Base-by-base conservation (phyloP, 2,329 filamentous ascomycete genomes). In the Xylariaceae sp. region DNA sequence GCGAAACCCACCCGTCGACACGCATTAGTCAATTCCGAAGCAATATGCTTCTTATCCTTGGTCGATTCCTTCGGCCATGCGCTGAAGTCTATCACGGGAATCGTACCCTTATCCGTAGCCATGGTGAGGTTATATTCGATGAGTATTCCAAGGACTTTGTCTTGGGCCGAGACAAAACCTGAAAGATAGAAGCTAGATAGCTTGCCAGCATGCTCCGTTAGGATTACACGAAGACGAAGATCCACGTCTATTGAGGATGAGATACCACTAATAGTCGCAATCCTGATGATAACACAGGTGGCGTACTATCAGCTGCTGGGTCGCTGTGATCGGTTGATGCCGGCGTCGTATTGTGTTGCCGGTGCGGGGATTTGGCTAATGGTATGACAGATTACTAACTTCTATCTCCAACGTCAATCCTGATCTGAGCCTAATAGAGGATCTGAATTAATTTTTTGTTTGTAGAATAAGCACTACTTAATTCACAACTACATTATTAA, bases 1-100 rank as follows among this genome's bases (percentile, higher is more conserved):
- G 66, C 68, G 51, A 73, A 72, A 29, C 71, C 70, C n/a, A 72
- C 66, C 16, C 54, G 62, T 14, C 65, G 70, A 44, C 70, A 73
- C 19, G 70, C 70, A 7, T 65, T 59, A 5, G 64, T 68, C 21
- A 73, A 49, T 20, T 70, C 59, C 18, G 52, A 54, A 7, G 70
- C 68, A 37, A 71, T 61, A 19, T 54, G 63, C 51, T 59, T 61
- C 52, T 63, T 65, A 20, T 66, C 62, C 12, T 60, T 41, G 3
- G 20, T 40, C 2, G 65, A 64, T 4, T 65, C 67, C 2, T 52
- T 40, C 14, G 54, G 26, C 66, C 67, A 71, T 23, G 50, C 42
- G 4, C 42, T 48, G 29, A 71, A 61, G 44, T 71, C 66, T 29
- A 71, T 57, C 14, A 67, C 52, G 3, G 68, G 68, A 44, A 71